phyloP scores from a whole-genome alignment of 805 yeast genomes.

The Pichia manshurica region DNA sequence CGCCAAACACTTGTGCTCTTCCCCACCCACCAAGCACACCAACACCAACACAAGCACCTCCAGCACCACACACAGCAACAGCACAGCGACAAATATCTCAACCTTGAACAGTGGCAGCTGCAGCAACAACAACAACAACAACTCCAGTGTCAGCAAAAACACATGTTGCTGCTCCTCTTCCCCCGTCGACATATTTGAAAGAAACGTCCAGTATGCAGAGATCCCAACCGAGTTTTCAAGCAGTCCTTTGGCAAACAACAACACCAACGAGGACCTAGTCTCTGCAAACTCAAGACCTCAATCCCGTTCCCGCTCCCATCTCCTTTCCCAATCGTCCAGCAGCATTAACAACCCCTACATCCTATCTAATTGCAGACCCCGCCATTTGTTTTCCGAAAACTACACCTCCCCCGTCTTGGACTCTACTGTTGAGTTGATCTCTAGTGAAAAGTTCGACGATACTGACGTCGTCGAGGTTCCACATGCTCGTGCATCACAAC shows the following conservation, averaged over 20 bases:
- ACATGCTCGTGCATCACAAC: slow-evolving; percentile 12
- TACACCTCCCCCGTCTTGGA: slow-evolving; percentile 78
- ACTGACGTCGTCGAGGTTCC: slow-evolving; percentile 57
- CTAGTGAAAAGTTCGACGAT: slow-evolving; percentile 55
- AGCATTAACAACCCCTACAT: not conserved
- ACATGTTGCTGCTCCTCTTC: not conserved
- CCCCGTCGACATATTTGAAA: slow-evolving; percentile 14
- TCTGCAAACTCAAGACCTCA: not conserved
- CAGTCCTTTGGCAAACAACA: not conserved
- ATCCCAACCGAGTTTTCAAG: not conserved
- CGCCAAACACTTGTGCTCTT: too few relatives aligned
- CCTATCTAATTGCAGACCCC: slow-evolving; percentile 5
- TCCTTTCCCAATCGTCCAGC: not conserved
- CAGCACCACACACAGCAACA: too few relatives aligned
- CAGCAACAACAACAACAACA: not conserved
- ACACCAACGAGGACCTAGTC: too few relatives aligned
- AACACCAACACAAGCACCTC: too few relatives aligned
- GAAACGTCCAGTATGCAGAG: slow-evolving; percentile 11
- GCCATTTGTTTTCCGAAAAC: slow-evolving; percentile 48
- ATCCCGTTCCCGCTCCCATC: not conserved
- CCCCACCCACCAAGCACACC: too few relatives aligned
- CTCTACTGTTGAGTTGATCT: slow-evolving; percentile 62
- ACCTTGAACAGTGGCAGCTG: too few relatives aligned
- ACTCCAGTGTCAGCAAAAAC: too few relatives aligned
- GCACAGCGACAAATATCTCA: too few relatives aligned